Evolutionary conservation across 1,284 basidiomycete genomes (phyloP).

Genomic region (Ceratobasidium sp.): DNA sequence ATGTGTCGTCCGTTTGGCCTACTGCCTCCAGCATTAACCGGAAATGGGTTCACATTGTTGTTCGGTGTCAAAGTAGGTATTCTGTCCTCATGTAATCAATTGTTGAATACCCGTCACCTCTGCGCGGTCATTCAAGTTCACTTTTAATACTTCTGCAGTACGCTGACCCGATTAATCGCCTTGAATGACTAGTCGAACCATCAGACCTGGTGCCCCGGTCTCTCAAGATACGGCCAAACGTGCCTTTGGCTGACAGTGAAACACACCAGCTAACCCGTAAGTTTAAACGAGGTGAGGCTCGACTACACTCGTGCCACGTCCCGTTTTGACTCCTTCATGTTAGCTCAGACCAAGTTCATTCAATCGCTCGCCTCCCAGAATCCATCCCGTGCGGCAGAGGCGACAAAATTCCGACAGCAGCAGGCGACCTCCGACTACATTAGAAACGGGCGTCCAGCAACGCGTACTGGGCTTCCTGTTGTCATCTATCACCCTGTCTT

Average conservation of each 20-base stretch:
- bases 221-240: background rate
- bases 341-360: background rate
- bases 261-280: background rate
- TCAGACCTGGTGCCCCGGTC: background rate
- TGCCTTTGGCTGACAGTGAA: background rate
- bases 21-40: background rate
- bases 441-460: background rate
- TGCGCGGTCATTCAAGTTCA: background rate
- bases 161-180: background rate
- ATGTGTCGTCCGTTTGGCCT: constrained; percentile 8
- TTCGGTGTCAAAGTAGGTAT: background rate
- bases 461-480: background rate
- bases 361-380: background rate
- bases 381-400: background rate
- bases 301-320: background rate
- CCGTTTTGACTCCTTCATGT: background rate
- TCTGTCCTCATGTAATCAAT: background rate
- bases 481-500: constrained; percentile 5
- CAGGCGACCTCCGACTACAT: background rate
- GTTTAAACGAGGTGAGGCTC: background rate
- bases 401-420: background rate
- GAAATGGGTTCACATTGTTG: background rate
- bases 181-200: background rate
- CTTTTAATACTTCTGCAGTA: background rate
- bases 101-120: background rate